Evolutionary conservation across 495 filamentous ascomycete species (phyloP), one percentile per base, ranked within the genome.

Genomic region (Durotheca rogersii): DNA sequence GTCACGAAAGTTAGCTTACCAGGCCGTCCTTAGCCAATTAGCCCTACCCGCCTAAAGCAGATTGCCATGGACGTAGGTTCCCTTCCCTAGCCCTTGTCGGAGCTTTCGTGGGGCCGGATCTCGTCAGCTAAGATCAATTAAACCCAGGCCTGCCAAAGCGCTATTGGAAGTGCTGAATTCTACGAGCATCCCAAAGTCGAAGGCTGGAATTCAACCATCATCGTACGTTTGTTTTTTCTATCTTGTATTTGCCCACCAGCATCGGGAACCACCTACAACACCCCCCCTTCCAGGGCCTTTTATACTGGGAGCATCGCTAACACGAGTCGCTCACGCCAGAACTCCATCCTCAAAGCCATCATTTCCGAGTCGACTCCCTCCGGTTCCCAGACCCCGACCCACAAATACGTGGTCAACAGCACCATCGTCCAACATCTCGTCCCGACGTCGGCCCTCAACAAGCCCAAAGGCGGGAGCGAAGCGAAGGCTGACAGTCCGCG

Each of bases 381-480:
- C 6, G 73, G 72, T 36, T 62, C 68, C 39, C 48, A 68, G n/a
- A 49, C 43, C 35, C 77, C 74, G 47, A 67, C 79, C 16, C 94
- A 84, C 78, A 96, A 96, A 69, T 98, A 88, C 71, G 85, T 87
- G 51, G 89, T 95, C 67, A 96, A 94, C 78, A 94, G 88, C 77
- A 97, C 90, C 56, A 96, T 97, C 65, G 93, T 98, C 51, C 93
- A 98, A 68, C 92, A 98, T 65, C 73, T 85, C 10, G 70, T 81
- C 37, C 71, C 80, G 46, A 77, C 76, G 15, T 71, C 77, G 42
- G 67, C 73, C 46, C 67, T 77, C 12, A 80, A 78, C 69, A 78
- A 78, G 69, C 52, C 74, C 35, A 72, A 69, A 27, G 70, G 67
- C 41, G 62, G 62, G 7, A 67, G 59, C 51, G 66, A 69, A 31